Conservation (phyloP, 257 asterid species). For the Paraleonurus japonicus region DNA sequence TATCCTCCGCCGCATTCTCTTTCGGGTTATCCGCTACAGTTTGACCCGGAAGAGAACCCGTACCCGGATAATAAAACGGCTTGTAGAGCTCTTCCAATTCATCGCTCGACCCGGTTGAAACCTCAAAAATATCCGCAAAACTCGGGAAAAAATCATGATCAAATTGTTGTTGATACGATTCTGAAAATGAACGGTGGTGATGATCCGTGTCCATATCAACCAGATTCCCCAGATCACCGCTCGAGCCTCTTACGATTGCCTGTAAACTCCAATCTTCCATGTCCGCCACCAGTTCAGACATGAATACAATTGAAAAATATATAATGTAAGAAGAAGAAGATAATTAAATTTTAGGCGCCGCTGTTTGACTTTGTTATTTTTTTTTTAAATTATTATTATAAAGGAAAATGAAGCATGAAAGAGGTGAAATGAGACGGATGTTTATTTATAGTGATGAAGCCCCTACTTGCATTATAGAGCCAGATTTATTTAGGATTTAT, state of each 20-base stretch:
- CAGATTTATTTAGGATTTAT: constrained; percentile 3
- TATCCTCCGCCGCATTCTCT: constrained; percentile 24
- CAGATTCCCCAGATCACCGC: constrained; percentile 35
- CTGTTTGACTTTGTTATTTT: constrained; percentile 35
- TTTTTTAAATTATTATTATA: background rate
- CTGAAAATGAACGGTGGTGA: constrained; percentile 1
- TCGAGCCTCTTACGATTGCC: constrained; percentile 55
- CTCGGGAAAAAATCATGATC: constrained; percentile 25
- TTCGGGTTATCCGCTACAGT: constrained; percentile 28
- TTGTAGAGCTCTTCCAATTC: constrained; percentile 71
- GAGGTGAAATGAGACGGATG: constrained; percentile 14
- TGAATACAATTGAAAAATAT: background rate
- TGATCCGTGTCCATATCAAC: constrained; percentile 20
- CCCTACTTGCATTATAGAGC: constrained; percentile 19
- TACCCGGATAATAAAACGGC: constrained; percentile 50
- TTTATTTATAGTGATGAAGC: constrained; percentile 31
- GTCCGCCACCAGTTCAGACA: constrained; percentile 22
- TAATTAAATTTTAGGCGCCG: constrained; percentile 22
- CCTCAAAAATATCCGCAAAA: constrained; percentile 42
- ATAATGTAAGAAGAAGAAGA: background rate
- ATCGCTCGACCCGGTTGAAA: constrained; percentile 31
- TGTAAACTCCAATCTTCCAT: constrained; percentile 66
- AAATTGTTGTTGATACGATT: constrained; percentile 6
- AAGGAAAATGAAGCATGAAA: constrained; percentile 18
- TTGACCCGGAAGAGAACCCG: constrained; percentile 27